phyloP scores from a whole-genome alignment of 371 early-diverging fungal genomes.

The Mycotypha africana region DNA sequence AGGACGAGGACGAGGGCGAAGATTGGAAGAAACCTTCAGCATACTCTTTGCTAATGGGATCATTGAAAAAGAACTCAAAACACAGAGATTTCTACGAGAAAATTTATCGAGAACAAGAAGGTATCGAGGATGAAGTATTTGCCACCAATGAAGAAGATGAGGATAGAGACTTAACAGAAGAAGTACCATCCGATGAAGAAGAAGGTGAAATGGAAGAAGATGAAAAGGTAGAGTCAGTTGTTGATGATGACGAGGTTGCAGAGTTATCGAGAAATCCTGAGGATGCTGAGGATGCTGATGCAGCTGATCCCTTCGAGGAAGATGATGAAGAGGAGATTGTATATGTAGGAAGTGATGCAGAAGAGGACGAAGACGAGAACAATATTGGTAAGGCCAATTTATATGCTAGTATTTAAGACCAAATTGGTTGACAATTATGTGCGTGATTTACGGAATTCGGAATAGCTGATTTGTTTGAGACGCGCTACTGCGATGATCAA shows the following conservation, averaged over 20 bases:
- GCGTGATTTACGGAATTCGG: too few species aligned
- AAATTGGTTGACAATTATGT: too few species aligned
- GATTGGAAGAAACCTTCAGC: conserved; percentile 47
- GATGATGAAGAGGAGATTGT: conserved; percentile 25
- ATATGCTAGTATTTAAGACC: too few species aligned
- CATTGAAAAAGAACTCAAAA: conserved; percentile 42
- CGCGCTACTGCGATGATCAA: conserved; percentile 47
- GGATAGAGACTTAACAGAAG: conserved; percentile 20
- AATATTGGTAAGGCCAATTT: background rate
- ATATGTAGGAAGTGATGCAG: conserved; percentile 34
- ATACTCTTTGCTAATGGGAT: conserved; percentile 36
- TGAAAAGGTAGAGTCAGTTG: conserved; percentile 22
- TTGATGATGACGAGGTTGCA: conserved; percentile 18
- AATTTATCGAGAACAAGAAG: conserved; percentile 39
- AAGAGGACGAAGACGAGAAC: conserved; percentile 22
- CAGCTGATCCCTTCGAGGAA: conserved; percentile 11
- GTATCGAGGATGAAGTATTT: conserved; percentile 17
- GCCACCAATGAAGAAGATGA: conserved; percentile 14
- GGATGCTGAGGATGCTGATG: conserved; percentile 11
- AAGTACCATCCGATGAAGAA: conserved; percentile 29
- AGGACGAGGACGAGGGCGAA: conserved; percentile 23
- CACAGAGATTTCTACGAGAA: conserved; percentile 37
- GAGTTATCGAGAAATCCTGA: conserved; percentile 27
- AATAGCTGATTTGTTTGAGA: conserved; percentile 23
- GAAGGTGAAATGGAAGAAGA: conserved; percentile 21